Evolutionary conservation across 1,284 basidiomycete species (phyloP).

Genomic region (Afroboletus lepidellus): DNA sequence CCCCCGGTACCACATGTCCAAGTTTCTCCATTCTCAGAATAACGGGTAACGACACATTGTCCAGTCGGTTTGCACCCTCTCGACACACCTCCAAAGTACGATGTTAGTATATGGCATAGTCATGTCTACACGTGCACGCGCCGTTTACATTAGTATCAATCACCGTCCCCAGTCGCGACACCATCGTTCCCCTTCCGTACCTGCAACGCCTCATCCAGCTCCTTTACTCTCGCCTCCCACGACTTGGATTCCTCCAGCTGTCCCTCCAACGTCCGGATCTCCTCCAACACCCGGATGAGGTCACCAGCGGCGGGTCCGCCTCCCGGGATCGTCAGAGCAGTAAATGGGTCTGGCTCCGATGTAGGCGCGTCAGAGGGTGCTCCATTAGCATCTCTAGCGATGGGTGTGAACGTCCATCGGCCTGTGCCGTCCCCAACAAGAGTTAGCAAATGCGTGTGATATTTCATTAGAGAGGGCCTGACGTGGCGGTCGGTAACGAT

Average conservation of each 20-base stretch:
- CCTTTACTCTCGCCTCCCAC: constrained; percentile 51
- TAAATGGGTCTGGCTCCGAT: constrained; percentile 38
- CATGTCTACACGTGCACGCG: no score
- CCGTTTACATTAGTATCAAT: not conserved
- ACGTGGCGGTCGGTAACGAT: not conserved
- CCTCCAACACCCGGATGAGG: constrained; percentile 37
- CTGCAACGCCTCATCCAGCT: constrained; percentile 24
- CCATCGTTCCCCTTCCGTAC: constrained; percentile 5
- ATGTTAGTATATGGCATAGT: no score
- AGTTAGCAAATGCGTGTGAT: constrained; percentile 80
- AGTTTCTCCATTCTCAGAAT: no score
- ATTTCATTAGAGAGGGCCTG: constrained; percentile 78
- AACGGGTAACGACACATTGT: no score
- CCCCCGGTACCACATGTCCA: no score
- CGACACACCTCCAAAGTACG: no score
- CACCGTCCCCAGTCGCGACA: not conserved
- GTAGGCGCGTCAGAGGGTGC: not conserved
- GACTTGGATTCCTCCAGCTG: constrained; percentile 64
- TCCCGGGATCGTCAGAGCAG: constrained; percentile 57
- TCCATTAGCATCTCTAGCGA: not conserved
- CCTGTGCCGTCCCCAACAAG: constrained; percentile 65
- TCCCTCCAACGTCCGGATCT: constrained; percentile 66
- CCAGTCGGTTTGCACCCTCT: no score
- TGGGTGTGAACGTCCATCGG: constrained; percentile 62
- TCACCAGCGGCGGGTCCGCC: constrained; percentile 45